Evolutionary conservation across 2,329 filamentous ascomycete species (phyloP), one percentile per base, ranked within the genome.

Genomic region (Fusarium kyushuense): DNA sequence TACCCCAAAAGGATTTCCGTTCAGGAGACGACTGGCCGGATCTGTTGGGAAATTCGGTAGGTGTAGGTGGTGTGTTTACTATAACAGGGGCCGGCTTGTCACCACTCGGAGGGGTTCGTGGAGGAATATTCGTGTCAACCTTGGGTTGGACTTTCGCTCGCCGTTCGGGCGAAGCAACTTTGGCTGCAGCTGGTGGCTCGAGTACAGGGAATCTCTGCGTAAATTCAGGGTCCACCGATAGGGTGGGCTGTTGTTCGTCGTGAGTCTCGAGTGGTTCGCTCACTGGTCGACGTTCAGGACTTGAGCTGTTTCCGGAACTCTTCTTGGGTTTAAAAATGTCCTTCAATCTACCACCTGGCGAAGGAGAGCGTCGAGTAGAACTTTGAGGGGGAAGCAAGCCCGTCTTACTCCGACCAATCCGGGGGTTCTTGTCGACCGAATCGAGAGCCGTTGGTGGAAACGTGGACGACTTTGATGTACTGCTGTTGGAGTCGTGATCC

Each of bases 341-440:
- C 48, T 74, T 91, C 64, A 95, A 82, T 74, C 89, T 92, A 74
- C 89, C 87, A 52, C 86, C 88, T 13, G 92, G 91, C 12, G 93
- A 94, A 21, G 87, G 84, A 25, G 88, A 88, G 62, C 91, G 86
- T 70, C 85, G 85, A 45, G 79, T 76, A 62, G 81, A 80, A 71
- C 78, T 80, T 68, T 74, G 75, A 23, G 72, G 72, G 56, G 72
- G 72, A 16, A 72, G 52, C 42, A 74, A 59, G 38, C 70, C 57
- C 32, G 72, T 74, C 64, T 73, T 74, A 56, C 69, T 72, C 54
- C 72, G 72, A 52, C 72, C 60, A 58, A 74, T 54, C 57, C 71
- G 72, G 65, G 51, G 61, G 17, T 74, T 70, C 52, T 63, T 74
- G 21, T 74, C 72, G 52, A 63, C 57, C 40, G 70, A 72, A 52